Conservation (phyloP, 164 flowering plant species). For the Dillenia suffruticosa region DNA sequence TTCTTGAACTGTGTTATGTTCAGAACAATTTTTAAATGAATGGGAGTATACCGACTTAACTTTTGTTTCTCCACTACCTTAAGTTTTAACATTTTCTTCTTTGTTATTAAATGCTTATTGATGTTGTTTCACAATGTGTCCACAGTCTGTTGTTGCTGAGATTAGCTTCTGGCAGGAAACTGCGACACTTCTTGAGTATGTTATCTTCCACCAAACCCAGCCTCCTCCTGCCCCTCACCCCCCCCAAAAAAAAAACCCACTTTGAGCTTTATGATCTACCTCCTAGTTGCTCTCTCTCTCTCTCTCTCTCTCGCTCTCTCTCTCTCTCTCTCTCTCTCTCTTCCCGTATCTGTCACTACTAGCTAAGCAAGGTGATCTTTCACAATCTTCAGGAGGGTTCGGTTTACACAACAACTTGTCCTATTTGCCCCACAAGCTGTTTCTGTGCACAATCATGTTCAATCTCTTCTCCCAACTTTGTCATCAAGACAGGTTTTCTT, state of each 20-base stretch:
- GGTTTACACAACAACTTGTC: constrained; percentile 95
- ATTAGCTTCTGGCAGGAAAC: constrained; percentile 85
- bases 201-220: constrained; percentile 1
- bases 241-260: no score
- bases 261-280: no score
- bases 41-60: not conserved
- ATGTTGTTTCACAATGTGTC: constrained; percentile 7
- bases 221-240: no score
- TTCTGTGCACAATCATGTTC: constrained; percentile 80
- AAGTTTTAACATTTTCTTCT: constrained; percentile 1
- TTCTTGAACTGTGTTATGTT: not conserved
- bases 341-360: no score
- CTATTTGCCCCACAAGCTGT: constrained; percentile 98
- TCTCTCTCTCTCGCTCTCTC: no score
- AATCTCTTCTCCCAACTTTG: constrained; percentile 75
- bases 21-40: not conserved
- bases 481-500: constrained; percentile 82
- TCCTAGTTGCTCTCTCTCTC: no score
- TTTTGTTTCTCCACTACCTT: not conserved
- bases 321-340: no score
- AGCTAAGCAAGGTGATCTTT: no score
- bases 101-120: constrained; percentile 4
- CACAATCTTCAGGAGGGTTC: constrained; percentile 55
- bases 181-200: constrained; percentile 88
- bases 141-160: constrained; percentile 92